Evolutionary conservation across 805 yeast species (phyloP).

Genomic region (Starmerella bombicola): DNA sequence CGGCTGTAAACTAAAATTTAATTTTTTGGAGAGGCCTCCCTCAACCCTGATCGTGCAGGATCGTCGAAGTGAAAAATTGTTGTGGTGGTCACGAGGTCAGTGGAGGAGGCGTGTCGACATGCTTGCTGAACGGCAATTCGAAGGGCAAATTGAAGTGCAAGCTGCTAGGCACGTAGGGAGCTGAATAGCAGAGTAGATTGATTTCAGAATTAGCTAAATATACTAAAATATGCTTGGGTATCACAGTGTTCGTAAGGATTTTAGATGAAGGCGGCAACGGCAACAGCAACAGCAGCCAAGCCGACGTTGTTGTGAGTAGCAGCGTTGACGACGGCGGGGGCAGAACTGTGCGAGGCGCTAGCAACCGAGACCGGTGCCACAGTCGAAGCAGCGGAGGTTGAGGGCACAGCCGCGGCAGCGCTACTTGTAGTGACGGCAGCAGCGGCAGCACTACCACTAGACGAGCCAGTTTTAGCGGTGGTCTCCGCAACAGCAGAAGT

Average conservation of each 20-base stretch:
- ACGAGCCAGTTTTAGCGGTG: slow-evolving; percentile 6
- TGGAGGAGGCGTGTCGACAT: too few species aligned
- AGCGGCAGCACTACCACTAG: slow-evolving; percentile 6
- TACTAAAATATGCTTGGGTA: too few species aligned
- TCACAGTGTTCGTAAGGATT: neutral
- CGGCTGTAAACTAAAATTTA: too few species aligned
- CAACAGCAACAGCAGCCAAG: slow-evolving; percentile 16
- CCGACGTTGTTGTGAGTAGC: slow-evolving; percentile 10
- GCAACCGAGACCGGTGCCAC: slow-evolving; percentile 12
- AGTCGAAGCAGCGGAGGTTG: slow-evolving; percentile 6
- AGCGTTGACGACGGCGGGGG: slow-evolving; percentile 11
- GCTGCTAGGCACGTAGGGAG: too few species aligned
- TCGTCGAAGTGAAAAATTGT: too few species aligned
- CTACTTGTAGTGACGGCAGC: slow-evolving; percentile 1
- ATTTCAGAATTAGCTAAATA: neutral
- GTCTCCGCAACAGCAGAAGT: slow-evolving; percentile 11
- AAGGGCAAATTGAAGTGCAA: too few species aligned
- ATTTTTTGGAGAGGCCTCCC: too few species aligned
- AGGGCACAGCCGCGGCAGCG: slow-evolving; percentile 7
- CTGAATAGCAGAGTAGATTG: too few species aligned
- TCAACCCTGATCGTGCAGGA: too few species aligned
- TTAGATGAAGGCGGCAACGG: slow-evolving; percentile 18
- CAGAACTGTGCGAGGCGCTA: slow-evolving; percentile 1
- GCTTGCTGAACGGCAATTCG: too few species aligned
- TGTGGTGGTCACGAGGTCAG: too few species aligned